Evolutionary conservation across 495 filamentous ascomycete genomes (phyloP).

Genomic region (Sordaria brevicollis): DNA sequence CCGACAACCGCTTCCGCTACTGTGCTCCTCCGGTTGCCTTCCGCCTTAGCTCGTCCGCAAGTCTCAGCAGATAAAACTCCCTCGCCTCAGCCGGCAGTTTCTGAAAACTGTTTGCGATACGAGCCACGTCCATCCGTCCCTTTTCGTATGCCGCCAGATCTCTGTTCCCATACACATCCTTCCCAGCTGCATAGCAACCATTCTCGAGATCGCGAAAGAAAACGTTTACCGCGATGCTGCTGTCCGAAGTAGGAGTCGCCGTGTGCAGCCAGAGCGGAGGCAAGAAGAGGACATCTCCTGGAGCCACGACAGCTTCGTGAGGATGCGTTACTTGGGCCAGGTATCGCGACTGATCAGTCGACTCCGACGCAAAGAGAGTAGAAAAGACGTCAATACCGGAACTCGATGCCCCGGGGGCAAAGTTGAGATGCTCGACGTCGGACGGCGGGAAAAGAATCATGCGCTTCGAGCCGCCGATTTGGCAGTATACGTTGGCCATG

Average conservation of each 20-base stretch:
- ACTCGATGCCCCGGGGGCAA: slow-evolving; percentile 70
- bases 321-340: slow-evolving; percentile 47
- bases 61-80: slow-evolving; percentile 63
- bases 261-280: slow-evolving; percentile 79
- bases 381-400: slow-evolving; percentile 62
- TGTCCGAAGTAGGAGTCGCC: slow-evolving; percentile 50
- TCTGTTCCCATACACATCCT: slow-evolving; percentile 81
- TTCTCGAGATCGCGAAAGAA: slow-evolving; percentile 66
- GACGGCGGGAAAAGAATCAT: slow-evolving; percentile 69
- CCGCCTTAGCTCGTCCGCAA: slow-evolving; percentile 55
- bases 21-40: slow-evolving; percentile 8
- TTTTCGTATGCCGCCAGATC: slow-evolving; percentile 80
- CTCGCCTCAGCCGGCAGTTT: slow-evolving; percentile 54
- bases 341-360: slow-evolving; percentile 18
- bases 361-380: slow-evolving; percentile 12
- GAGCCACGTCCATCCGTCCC: slow-evolving; percentile 59
- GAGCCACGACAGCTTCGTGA: slow-evolving; percentile 51
- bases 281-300: slow-evolving; percentile 71
- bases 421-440: slow-evolving; percentile 57
- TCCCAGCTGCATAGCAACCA: slow-evolving; percentile 57
- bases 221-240: slow-evolving; percentile 72
- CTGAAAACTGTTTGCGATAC: slow-evolving; percentile 56
- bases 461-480: slow-evolving; percentile 59
- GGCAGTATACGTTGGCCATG: slow-evolving; percentile 84
- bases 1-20: neutral